Base-by-base conservation (phyloP, 805 yeast genomes). In the Teunomyces kruisii region DNA sequence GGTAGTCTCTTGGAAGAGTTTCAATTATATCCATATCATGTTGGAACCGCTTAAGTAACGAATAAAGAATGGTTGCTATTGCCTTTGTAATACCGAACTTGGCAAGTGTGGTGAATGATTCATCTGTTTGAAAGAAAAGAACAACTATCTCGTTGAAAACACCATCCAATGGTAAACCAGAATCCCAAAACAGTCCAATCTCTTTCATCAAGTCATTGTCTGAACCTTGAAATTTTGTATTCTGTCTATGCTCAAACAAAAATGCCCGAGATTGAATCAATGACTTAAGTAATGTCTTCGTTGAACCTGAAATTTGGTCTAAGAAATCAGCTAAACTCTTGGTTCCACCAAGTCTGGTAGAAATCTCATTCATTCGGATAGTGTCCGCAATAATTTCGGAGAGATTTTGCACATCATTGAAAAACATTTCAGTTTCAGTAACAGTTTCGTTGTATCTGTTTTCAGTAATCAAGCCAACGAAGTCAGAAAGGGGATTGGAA, bases 321-420 rank as follows among this genome's bases (percentile, higher is more conserved):
- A 68, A 43, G 40, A 68, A 68, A 8, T 48, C 44, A 5, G 52
- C 40, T 30, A 57, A 58, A 12, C 63, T 55, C 10, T 49, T 48
- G 7, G 39, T 45, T 1, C 70, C 74, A 13, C 75, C 74, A n/a
- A 75, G 57, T 56, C 91, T 72, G 1, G 82, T 70, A 0, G 83
- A 54, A 16, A 84, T 76, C 54, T 86, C 91, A 31, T 74, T 62
- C 74, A 82, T 78, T 17, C 77, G 70, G 19, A 85, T 72, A 0
- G 83, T 75, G 48, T 76, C 70, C 2, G 80, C 77, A 35, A 78
- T 54, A 10, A 67, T 43, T 4, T 51, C 49, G 1, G 71, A 58
- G 6, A 62, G 33, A 10, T 52, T 55, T 39, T 49, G 54, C 16
- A 64, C 43, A 16, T 39, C 32, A 42, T 54, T 42, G 43, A 55